Conservation (phyloP, 208 protist genomes). For the Trypanosoma cruzi region DNA sequence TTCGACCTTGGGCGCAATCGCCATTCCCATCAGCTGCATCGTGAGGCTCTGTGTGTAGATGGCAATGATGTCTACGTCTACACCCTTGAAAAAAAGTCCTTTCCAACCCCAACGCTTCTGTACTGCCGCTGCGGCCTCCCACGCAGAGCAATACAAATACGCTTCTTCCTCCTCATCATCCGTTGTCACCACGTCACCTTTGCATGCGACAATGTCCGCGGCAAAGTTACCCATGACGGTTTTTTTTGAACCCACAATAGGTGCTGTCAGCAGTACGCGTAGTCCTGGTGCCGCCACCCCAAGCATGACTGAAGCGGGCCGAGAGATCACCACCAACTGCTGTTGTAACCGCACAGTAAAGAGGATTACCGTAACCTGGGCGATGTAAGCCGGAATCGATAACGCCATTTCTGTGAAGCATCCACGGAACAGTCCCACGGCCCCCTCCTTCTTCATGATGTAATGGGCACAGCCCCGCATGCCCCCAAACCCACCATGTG, state of each 20-base stretch:
- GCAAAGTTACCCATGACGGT: conserved; percentile 18
- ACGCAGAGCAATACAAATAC: conserved; percentile 14
- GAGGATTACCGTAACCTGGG: not conserved
- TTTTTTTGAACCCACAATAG: conserved; percentile 16
- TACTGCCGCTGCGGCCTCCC: conserved; percentile 13
- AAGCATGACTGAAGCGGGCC: not conserved
- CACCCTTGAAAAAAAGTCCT: conserved; percentile 32
- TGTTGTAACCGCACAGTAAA: conserved; percentile 3
- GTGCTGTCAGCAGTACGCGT: conserved; percentile 14
- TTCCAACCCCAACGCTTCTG: conserved; percentile 9
- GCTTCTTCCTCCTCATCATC: conserved; percentile 17
- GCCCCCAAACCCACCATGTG: conserved; percentile 22
- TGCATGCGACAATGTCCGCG: conserved; percentile 24
- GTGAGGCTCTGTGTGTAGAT: conserved; percentile 22
- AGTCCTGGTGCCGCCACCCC: conserved; percentile 14
- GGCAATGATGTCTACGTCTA: conserved; percentile 39
- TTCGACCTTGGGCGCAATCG: conserved; percentile 11
- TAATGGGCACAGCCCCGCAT: conserved; percentile 20
- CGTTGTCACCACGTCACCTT: not conserved
- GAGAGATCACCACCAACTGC: not conserved
- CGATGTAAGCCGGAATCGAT: conserved; percentile 2
- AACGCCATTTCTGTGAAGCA: conserved; percentile 14
- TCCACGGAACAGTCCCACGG: conserved; percentile 22
- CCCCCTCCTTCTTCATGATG: conserved; percentile 27
- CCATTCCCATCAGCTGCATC: conserved; percentile 21